Conservation (phyloP, 1,284 basidiomycete genomes). For the Peniophora sp. region DNA sequence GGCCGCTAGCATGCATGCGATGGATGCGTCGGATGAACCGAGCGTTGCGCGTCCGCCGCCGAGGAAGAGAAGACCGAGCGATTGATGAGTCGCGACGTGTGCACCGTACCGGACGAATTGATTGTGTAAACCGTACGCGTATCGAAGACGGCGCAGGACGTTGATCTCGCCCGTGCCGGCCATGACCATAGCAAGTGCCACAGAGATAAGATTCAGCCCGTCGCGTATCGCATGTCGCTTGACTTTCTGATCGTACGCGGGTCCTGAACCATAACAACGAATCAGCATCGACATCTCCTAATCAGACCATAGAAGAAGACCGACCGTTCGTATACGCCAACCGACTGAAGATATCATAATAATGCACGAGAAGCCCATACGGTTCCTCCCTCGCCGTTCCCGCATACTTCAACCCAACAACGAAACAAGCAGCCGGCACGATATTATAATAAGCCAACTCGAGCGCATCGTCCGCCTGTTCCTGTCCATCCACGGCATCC, state of each 20-base stretch:
- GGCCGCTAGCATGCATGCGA: constrained; percentile 83
- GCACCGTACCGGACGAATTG: constrained; percentile 80
- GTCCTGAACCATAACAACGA: constrained; percentile 43
- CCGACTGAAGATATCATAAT: constrained; percentile 74
- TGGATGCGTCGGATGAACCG: constrained; percentile 85
- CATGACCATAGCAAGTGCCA: constrained; percentile 88
- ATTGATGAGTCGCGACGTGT: constrained; percentile 88
- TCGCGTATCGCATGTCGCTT: constrained; percentile 83
- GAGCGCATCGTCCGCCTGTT: constrained; percentile 60
- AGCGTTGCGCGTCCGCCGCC: constrained; percentile 91
- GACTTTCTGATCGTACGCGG: constrained; percentile 79
- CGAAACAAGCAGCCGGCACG: constrained; percentile 86
- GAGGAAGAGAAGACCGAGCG: constrained; percentile 89
- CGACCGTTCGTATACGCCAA: constrained; percentile 57
- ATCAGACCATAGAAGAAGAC: constrained; percentile 15
- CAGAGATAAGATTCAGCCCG: constrained; percentile 80
- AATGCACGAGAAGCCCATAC: constrained; percentile 72
- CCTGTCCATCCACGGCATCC: constrained; percentile 45
- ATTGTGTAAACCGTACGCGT: constrained; percentile 87
- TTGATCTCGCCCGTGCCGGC: constrained; percentile 94
- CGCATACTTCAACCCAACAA: constrained; percentile 87
- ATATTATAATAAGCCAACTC: constrained; percentile 89
- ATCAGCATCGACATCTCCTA: constrained; percentile 3
- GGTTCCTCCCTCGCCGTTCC: constrained; percentile 87
- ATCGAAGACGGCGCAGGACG: constrained; percentile 81